Percentiles rank a stretch among this genome's conserved stretches.
phyloP scores from a whole-genome alignment of 345 rosid genomes.

The Moricandia arvensis region DNA sequence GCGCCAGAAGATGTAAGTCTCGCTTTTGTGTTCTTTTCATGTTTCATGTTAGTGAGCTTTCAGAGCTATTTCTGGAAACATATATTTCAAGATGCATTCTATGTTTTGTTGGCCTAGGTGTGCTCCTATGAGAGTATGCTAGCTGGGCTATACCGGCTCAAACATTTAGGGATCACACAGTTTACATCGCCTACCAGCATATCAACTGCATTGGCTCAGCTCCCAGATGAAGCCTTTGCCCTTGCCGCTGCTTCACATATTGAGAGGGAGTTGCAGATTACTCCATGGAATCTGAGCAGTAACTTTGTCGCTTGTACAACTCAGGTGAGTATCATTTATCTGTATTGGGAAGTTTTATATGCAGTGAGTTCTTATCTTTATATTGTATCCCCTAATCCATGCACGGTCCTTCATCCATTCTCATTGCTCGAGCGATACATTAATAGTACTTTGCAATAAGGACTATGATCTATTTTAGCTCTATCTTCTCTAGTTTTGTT shows the following conservation, averaged over 20 bases:
- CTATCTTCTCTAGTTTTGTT: conserved; percentile 11
- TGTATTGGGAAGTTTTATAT: conserved; percentile 11
- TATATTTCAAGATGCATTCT: conserved; percentile 23
- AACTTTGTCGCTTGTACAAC: conserved; percentile 90
- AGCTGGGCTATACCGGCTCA: conserved; percentile 89
- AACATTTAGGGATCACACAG: conserved; percentile 83
- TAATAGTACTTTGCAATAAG: conserved; percentile 4
- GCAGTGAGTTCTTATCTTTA: conserved; percentile 8
- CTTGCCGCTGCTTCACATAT: conserved; percentile 96
- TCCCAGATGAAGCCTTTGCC: conserved; percentile 90
- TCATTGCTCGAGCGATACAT: not conserved
- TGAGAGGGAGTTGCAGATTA: conserved; percentile 91
- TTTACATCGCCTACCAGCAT: conserved; percentile 69
- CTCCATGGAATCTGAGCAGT: conserved; percentile 94
- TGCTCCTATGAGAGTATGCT: conserved; percentile 96
- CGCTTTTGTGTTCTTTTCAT: conserved; percentile 9
- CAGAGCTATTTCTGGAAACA: conserved; percentile 6
- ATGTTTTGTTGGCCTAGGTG: conserved; percentile 50
- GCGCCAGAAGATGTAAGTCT: conserved; percentile 83
- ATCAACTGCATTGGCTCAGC: conserved; percentile 83
- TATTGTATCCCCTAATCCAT: conserved; percentile 2
- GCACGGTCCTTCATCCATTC: not conserved
- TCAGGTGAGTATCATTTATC: conserved; percentile 56
- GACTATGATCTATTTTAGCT: conserved; percentile 19
- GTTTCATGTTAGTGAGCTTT: conserved; percentile 5